Percentiles rank a stretch among this genome's conserved stretches.
These are phyloP conservation scores for Alnus rubra DNA, from an alignment of 306 rosid species.

Conservation along the genomic window DNA sequence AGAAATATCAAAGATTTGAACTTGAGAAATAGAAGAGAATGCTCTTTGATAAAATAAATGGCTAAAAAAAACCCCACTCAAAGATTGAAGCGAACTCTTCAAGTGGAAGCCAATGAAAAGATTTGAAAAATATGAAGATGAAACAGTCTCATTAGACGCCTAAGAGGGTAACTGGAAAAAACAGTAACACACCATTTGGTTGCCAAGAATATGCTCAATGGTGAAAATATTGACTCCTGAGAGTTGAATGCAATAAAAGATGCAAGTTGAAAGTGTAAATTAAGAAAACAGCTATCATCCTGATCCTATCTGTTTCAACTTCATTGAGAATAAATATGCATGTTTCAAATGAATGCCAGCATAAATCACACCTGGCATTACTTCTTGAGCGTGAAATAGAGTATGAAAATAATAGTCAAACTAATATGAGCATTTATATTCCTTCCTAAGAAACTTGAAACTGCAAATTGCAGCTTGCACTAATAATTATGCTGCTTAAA, in stretches of 20 bases:
- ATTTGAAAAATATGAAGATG: background rate
- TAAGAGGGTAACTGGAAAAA: background rate
- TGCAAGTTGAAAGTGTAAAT: constrained; percentile 11
- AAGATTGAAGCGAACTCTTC: background rate
- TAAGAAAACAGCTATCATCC: constrained; percentile 21
- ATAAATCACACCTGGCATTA: background rate
- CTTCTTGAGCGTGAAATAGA: constrained; percentile 14
- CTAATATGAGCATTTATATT: background rate
- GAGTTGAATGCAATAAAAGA: constrained; percentile 1
- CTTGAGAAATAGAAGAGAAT: background rate
- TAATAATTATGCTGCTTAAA: background rate
- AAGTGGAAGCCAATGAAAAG: background rate
- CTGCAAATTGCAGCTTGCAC: background rate
- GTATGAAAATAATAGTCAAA: constrained; percentile 11
- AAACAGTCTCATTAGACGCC: background rate
- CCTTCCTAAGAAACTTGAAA: background rate
- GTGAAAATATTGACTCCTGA: background rate
- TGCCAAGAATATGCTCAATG: constrained; percentile 1
- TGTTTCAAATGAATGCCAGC: background rate
- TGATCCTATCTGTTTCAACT: constrained; percentile 1
- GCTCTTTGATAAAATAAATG: background rate
- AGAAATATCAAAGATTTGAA: background rate
- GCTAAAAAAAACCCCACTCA: background rate
- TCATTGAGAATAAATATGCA: background rate
- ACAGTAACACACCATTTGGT: background rate